Conservation (phyloP, 495 filamentous ascomycete genomes). For the Penicillium verhagenii region DNA sequence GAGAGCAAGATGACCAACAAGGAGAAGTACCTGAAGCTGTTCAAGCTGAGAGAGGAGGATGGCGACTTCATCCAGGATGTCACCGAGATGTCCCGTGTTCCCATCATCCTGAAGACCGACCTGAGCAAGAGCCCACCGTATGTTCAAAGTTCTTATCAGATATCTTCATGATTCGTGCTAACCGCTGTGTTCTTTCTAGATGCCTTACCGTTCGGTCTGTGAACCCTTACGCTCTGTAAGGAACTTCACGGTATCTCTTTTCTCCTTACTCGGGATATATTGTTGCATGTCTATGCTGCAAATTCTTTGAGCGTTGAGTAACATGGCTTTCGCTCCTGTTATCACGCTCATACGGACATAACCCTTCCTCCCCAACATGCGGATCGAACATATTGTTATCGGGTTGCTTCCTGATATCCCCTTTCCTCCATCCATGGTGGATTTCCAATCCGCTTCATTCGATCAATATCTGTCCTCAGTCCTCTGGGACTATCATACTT, state of each 20-base stretch:
- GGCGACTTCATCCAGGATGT: slow-evolving; percentile 98
- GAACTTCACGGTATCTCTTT: slow-evolving; percentile 7
- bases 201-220: slow-evolving; percentile 97
- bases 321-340: slow-evolving; percentile 9
- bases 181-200: slow-evolving; percentile 47
- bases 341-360: slow-evolving; percentile 24
- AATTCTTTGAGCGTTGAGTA: slow-evolving; percentile 18
- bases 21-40: slow-evolving; percentile 91
- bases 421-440: slow-evolving; percentile 1
- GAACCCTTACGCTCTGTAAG: slow-evolving; percentile 89
- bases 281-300: slow-evolving; percentile 31
- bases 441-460: slow-evolving; percentile 1
- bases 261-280: slow-evolving; percentile 28
- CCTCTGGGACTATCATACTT: slow-evolving; percentile 25
- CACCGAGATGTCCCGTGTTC: slow-evolving; percentile 93
- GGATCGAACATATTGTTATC: slow-evolving; percentile 33
- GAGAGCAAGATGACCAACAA: slow-evolving; percentile 85
- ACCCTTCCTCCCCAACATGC: slow-evolving; percentile 19
- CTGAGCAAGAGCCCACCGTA: slow-evolving; percentile 98
- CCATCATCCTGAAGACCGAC: slow-evolving; percentile 96
- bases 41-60: slow-evolving; percentile 86
- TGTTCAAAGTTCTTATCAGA: slow-evolving; percentile 39
- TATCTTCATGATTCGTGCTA: slow-evolving; percentile 23
- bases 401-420: slow-evolving; percentile 12
- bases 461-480: slow-evolving; percentile 15